Evolutionary conservation across 208 protist genomes (phyloP).

Genomic region (Trypanosoma melophagium): DNA sequence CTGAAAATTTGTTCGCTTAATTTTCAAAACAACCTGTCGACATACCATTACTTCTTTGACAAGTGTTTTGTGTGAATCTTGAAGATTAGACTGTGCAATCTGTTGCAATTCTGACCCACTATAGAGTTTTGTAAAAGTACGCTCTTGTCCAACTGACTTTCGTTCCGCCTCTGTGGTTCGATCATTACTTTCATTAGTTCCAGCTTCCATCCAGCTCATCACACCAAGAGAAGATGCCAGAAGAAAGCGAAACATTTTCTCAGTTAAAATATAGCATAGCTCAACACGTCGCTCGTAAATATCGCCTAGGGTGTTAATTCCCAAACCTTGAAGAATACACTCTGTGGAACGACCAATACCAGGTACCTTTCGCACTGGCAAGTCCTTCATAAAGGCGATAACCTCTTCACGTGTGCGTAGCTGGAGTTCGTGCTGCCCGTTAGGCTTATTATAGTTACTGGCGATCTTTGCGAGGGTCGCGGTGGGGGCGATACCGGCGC

Average conservation of each 20-base stretch:
- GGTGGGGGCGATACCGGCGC: constrained; percentile 86
- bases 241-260: constrained; percentile 69
- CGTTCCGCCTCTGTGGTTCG: constrained; percentile 18
- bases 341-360: constrained; percentile 82
- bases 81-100: constrained; percentile 46
- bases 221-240: constrained; percentile 51
- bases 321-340: constrained; percentile 63
- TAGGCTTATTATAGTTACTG: constrained; percentile 94
- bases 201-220: constrained; percentile 41
- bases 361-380: constrained; percentile 77
- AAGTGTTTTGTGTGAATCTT: constrained; percentile 32
- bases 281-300: constrained; percentile 58
- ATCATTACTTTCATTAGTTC: constrained; percentile 2
- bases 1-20: constrained; percentile 68
- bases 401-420: constrained; percentile 79
- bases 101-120: constrained; percentile 41
- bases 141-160: constrained; percentile 78
- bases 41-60: constrained; percentile 39
- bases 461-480: constrained; percentile 89
- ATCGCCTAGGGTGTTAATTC: constrained; percentile 75
- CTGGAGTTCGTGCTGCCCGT: constrained; percentile 91
- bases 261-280: constrained; percentile 53
- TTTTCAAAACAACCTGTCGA: constrained; percentile 70
- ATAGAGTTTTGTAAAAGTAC: constrained; percentile 55
- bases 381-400: constrained; percentile 68